Evolutionary conservation across 495 filamentous ascomycete species (phyloP).

Genomic region (Xylaria sp.): DNA sequence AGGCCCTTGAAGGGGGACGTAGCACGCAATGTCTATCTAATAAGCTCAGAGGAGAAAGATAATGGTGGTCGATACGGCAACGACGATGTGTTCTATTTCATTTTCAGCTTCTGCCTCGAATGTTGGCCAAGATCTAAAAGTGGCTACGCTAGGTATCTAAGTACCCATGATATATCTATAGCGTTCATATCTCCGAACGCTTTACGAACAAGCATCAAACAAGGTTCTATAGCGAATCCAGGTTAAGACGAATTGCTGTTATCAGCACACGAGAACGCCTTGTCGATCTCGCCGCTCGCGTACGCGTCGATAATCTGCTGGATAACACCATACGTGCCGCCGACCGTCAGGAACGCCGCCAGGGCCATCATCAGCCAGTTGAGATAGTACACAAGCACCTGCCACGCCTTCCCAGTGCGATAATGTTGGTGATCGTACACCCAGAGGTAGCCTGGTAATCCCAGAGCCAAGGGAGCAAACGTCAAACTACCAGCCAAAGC

Average conservation of each 20-base stretch:
- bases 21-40: too few relatives aligned
- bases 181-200: not conserved
- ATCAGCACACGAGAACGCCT: constrained; percentile 22
- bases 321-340: constrained; percentile 47
- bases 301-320: constrained; percentile 46
- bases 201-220: not conserved
- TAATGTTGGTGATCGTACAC: constrained; percentile 51
- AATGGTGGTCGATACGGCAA: too few relatives aligned
- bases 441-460: constrained; percentile 56
- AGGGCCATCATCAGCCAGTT: constrained; percentile 40
- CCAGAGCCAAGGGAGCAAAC: constrained; percentile 36
- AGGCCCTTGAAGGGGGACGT: too few relatives aligned
- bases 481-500: constrained; percentile 37
- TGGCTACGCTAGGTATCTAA: not conserved
- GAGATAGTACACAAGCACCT: constrained; percentile 29
- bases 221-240: not conserved
- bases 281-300: constrained; percentile 41
- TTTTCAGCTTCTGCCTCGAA: too few relatives aligned
- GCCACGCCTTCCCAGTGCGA: constrained; percentile 35
- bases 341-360: constrained; percentile 42
- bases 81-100: too few relatives aligned
- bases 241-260: constrained; percentile 9
- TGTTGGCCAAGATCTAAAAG: not conserved
- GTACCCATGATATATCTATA: not conserved
- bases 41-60: too few relatives aligned